A percentile compares a stretch with the other conserved stretches of the same genome.
Evolutionary conservation across 2,329 filamentous ascomycete genomes (phyloP).

Genomic region (Fusarium bulbicola): DNA sequence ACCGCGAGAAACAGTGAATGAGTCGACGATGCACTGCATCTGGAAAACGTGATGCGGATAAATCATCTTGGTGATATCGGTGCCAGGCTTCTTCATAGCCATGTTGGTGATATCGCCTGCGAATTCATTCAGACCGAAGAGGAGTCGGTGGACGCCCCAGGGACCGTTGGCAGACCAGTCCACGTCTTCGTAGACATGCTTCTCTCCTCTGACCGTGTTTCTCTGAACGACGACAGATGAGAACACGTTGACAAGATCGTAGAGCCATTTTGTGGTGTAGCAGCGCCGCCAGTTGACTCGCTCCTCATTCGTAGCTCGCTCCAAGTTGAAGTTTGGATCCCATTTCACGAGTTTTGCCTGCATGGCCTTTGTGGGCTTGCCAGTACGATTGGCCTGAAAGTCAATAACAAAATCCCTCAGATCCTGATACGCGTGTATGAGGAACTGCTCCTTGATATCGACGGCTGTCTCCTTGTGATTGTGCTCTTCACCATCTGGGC

Average conservation of each 20-base stretch:
- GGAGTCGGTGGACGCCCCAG: conserved; percentile 34
- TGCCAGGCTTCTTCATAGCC: conserved; percentile 55
- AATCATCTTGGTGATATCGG: conserved; percentile 51
- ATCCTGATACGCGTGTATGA: conserved; percentile 53
- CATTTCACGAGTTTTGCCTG: conserved; percentile 50
- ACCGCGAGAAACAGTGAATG: conserved; percentile 54
- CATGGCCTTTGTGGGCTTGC: conserved; percentile 58
- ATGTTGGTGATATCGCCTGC: conserved; percentile 54
- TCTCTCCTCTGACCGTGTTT: neutral
- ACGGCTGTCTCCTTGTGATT: conserved; percentile 20
- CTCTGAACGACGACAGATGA: conserved; percentile 33
- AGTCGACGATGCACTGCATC: conserved; percentile 60
- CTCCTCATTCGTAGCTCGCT: conserved; percentile 49
- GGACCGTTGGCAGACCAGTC: neutral
- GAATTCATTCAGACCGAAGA: conserved; percentile 59
- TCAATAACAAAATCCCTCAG: conserved; percentile 57
- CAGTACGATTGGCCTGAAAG: conserved; percentile 54
- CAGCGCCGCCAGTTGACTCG: conserved; percentile 56
- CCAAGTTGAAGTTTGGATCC: conserved; percentile 53
- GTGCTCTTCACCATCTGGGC: neutral
- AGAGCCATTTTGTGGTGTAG: conserved; percentile 63
- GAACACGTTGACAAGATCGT: conserved; percentile 59
- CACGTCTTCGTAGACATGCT: neutral
- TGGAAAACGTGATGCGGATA: conserved; percentile 59
- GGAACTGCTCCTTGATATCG: conserved; percentile 55